Conservation (phyloP, 257 asterid genomes). For the Solanum sparsipilum region DNA sequence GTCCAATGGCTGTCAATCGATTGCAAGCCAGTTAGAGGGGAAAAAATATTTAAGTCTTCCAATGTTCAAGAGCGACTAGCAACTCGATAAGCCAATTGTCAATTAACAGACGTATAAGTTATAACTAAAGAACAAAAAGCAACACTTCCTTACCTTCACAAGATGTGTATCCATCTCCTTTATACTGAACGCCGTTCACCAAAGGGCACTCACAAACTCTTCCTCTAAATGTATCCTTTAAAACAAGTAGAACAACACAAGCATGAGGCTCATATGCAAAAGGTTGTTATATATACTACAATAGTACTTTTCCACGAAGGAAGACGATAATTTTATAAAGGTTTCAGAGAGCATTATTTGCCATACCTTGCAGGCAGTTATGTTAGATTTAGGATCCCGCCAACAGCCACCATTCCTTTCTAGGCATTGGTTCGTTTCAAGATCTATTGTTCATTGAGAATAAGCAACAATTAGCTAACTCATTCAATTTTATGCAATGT, state of each 20-base stretch:
- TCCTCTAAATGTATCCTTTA: slow-evolving; percentile 86
- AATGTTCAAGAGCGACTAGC: background rate
- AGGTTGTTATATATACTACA: background rate
- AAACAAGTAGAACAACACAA: background rate
- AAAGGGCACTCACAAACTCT: slow-evolving; percentile 83
- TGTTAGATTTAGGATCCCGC: slow-evolving; percentile 48
- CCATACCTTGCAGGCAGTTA: slow-evolving; percentile 78
- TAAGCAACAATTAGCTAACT: background rate
- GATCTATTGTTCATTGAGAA: slow-evolving; percentile 27
- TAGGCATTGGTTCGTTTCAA: slow-evolving; percentile 87
- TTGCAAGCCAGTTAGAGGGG: background rate
- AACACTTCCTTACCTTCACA: slow-evolving; percentile 44
- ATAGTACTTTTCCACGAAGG: background rate
- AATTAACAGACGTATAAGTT: background rate
- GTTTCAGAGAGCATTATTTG: background rate
- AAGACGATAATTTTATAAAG: background rate
- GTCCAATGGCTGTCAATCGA: slow-evolving; percentile 63
- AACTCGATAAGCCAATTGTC: background rate
- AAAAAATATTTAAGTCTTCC: background rate
- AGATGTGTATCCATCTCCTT: slow-evolving; percentile 76
- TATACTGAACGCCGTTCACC: slow-evolving; percentile 57
- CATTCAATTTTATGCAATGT: background rate
- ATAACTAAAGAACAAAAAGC: background rate
- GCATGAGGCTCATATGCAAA: background rate
- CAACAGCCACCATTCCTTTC: slow-evolving; percentile 86